phyloP scores from a whole-genome alignment of 139 green algal genomes.

The Trebouxia sp. region DNA sequence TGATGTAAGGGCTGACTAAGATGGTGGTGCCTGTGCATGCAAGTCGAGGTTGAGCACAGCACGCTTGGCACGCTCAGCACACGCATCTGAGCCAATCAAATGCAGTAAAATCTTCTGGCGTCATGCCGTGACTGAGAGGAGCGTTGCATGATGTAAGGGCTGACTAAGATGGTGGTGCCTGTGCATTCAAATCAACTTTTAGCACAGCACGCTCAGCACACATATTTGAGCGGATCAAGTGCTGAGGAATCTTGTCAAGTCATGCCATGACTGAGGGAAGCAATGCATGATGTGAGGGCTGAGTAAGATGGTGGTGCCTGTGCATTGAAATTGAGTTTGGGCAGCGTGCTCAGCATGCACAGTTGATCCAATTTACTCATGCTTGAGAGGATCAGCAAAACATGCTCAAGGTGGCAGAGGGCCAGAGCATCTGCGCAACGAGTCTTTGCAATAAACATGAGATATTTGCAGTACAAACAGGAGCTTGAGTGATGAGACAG shows the following conservation, averaged over 20 bases:
- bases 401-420: not conserved
- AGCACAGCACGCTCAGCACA: not conserved
- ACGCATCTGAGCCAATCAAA: not conserved
- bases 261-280: slow-evolving; percentile 51
- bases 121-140: slow-evolving; percentile 53
- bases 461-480: not conserved
- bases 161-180: slow-evolving; percentile 78
- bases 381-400: not conserved
- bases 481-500: not conserved
- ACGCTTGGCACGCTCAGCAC: not conserved
- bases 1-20: slow-evolving; percentile 76
- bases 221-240: not conserved
- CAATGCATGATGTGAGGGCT: slow-evolving; percentile 85
- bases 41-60: not conserved
- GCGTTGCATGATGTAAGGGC: slow-evolving; percentile 83
- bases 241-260: slow-evolving; percentile 44
- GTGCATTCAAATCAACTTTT: not conserved
- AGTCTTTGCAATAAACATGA: not conserved
- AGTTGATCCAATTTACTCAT: too few relatives aligned
- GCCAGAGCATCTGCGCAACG: not conserved
- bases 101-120: slow-evolving; percentile 43
- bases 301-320: slow-evolving; percentile 76
- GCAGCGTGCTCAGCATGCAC: not conserved
- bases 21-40: slow-evolving; percentile 65
- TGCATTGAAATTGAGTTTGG: not conserved